These are phyloP conservation scores for Ogataea methylovora DNA, from an alignment of 805 yeast genomes.

Conservation along the genomic window DNA sequence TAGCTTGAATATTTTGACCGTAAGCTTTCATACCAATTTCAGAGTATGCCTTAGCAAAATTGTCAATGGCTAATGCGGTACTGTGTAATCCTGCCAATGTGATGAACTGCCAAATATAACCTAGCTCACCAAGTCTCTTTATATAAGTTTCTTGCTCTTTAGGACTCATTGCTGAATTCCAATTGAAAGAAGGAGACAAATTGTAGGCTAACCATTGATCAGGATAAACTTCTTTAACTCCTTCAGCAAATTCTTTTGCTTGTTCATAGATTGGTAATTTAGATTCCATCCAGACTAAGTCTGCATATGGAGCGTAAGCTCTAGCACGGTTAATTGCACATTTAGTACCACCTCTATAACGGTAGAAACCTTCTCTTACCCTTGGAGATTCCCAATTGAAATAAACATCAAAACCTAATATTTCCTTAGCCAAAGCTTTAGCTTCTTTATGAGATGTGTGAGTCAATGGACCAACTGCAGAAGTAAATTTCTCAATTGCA, in stretches of 20 bases:
- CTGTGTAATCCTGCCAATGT: slow-evolving; percentile 96
- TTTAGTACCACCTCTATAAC: slow-evolving; percentile 93
- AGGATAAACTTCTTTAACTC: slow-evolving; percentile 76
- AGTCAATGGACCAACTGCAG: slow-evolving; percentile 67
- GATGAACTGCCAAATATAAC: slow-evolving; percentile 96
- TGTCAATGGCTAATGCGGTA: slow-evolving; percentile 85
- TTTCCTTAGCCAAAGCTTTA: slow-evolving; percentile 60
- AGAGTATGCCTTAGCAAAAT: slow-evolving; percentile 72
- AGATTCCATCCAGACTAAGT: slow-evolving; percentile 97
- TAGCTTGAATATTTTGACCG: slow-evolving; percentile 79
- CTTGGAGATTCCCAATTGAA: slow-evolving; percentile 95
- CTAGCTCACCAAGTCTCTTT: slow-evolving; percentile 75
- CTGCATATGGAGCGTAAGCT: slow-evolving; percentile 91
- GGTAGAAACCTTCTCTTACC: slow-evolving; percentile 94
- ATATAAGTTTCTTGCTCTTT: slow-evolving; percentile 89
- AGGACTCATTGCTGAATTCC: slow-evolving; percentile 89
- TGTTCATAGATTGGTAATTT: slow-evolving; percentile 89
- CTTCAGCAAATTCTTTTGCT: slow-evolving; percentile 91
- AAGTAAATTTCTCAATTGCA: slow-evolving; percentile 57
- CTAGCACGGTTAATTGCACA: slow-evolving; percentile 97
- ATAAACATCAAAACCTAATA: slow-evolving; percentile 75
- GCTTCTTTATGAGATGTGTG: slow-evolving; percentile 77
- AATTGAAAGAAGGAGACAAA: slow-evolving; percentile 95
- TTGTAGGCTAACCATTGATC: slow-evolving; percentile 95
- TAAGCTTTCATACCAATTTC: slow-evolving; percentile 92